These are phyloP conservation scores for Vaccinium myrtillus DNA, from an alignment of 148 eudicot species.

Conservation along the genomic window DNA sequence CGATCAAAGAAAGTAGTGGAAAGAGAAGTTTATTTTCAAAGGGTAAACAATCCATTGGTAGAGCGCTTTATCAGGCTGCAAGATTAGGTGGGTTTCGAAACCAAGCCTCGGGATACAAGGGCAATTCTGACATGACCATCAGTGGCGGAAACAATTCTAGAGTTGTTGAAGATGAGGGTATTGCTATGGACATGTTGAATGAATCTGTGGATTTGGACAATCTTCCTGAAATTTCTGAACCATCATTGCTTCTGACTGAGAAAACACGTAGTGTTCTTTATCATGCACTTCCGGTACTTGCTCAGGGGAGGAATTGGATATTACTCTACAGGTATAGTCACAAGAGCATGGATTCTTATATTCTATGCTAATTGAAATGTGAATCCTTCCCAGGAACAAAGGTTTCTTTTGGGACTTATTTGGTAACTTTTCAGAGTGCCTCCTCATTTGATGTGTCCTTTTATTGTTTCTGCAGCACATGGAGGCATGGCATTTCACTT, in stretches of 20 bases:
- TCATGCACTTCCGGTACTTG: conserved; percentile 67
- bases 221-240: conserved; percentile 79
- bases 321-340: conserved; percentile 73
- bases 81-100: conserved; percentile 55
- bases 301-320: conserved; percentile 80
- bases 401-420: conserved; percentile 2
- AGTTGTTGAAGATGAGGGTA: conserved; percentile 34
- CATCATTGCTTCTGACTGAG: conserved; percentile 67
- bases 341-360: neutral
- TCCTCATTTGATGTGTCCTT: neutral
- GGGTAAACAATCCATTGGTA: conserved; percentile 77
- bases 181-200: conserved; percentile 31
- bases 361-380: neutral
- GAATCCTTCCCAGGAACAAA: conserved; percentile 4
- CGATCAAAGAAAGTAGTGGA: conserved; percentile 50
- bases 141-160: conserved; percentile 33
- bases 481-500: conserved; percentile 95
- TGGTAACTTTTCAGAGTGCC: neutral
- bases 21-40: conserved; percentile 66
- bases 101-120: conserved; percentile 45
- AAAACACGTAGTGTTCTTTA: conserved; percentile 56
- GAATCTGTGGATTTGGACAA: conserved; percentile 33
- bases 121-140: conserved; percentile 30
- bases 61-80: conserved; percentile 66
- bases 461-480: conserved; percentile 58